Evolutionary conservation across 148 eudicot species (phyloP), one percentile per base, ranked within the genome.

Genomic region (Cornus controversa): DNA sequence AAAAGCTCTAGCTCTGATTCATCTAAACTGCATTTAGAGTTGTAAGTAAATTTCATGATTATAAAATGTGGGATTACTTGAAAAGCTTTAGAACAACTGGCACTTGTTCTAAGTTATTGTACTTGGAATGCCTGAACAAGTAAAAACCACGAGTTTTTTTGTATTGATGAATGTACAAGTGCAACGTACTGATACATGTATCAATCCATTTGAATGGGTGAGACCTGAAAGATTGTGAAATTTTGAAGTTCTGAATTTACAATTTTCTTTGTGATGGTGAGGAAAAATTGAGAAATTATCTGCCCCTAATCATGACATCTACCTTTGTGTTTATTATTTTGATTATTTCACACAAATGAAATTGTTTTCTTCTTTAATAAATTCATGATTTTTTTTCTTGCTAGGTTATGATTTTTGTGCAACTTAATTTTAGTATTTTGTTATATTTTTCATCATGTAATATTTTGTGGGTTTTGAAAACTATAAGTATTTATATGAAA

Each of bases 11-110:
- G 45, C 66, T 67, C 47, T 66, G 79, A 74, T 78, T 20, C 69
- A 36, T 70, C 47, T 9, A 66, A 75, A 70, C 27, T 78, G 36
- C 86, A 81, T 81, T 58, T 80, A 16, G 96, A 90, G 29, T 78
- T 90, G 80, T 90, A 80, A 70, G 75, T 36, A 24, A 65, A 26
- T 34, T 25, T 24, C 15, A 37, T 22, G 13, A 23, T 25, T n/a
- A 24, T 0, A 23, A 58, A 50, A 72, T n/a, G n/a, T 16, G 0
- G 60, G 25, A 10, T 25, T 58, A 28, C 22, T 60, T 60, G 64
- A 16, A 11, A 13, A 13, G 4, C 18, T 50, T 50, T 16, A 50
- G 57, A 50, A 50, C 57, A 50, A 4, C 2, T 50, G 57, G 57
- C 57, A 50, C 57, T 47, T 45, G 74, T 23, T 72, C 26, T 72